Percentiles rank a stretch among this genome's conserved stretches.
phyloP scores from a whole-genome alignment of 257 asterid genomes.

The Jasminum sambac region DNA sequence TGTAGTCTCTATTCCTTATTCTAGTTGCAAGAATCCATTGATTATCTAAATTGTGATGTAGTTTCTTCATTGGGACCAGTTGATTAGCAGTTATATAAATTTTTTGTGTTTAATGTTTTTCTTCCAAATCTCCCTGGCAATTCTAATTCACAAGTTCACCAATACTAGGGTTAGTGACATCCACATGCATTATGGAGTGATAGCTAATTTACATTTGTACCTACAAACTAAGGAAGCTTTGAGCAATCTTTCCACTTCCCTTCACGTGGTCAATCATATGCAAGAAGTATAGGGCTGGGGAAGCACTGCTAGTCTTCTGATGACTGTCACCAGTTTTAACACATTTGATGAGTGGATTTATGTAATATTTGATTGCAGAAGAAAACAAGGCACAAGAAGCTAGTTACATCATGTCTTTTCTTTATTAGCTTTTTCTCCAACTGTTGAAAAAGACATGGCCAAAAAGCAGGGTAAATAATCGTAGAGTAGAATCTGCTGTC shows the following conservation, averaged over 20 bases:
- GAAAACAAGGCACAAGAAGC: not conserved
- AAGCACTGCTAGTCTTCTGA: not conserved
- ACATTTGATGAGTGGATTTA: not conserved
- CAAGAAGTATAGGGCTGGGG: not conserved
- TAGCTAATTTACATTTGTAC: not conserved
- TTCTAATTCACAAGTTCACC: not conserved
- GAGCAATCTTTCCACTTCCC: not conserved
- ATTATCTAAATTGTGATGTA: not conserved
- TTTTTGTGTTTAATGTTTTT: not conserved
- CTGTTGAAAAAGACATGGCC: not conserved
- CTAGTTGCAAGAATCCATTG: not conserved
- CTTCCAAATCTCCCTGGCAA: not conserved
- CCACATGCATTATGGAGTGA: not conserved
- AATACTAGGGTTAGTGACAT: not conserved
- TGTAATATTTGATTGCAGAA: not conserved
- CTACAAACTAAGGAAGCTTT: not conserved
- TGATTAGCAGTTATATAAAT: not conserved
- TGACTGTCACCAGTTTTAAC: not conserved
- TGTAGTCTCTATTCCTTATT: not conserved
- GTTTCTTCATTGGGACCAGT: not conserved
- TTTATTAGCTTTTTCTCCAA: not conserved
- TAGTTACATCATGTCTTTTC: not conserved
- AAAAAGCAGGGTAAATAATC: not conserved
- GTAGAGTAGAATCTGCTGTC: not conserved
- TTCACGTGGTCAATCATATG: not conserved